Evolutionary conservation across 225 moss, liverwort and hornwort species (phyloP).

Genomic region (Takakia lepidozioides): DNA sequence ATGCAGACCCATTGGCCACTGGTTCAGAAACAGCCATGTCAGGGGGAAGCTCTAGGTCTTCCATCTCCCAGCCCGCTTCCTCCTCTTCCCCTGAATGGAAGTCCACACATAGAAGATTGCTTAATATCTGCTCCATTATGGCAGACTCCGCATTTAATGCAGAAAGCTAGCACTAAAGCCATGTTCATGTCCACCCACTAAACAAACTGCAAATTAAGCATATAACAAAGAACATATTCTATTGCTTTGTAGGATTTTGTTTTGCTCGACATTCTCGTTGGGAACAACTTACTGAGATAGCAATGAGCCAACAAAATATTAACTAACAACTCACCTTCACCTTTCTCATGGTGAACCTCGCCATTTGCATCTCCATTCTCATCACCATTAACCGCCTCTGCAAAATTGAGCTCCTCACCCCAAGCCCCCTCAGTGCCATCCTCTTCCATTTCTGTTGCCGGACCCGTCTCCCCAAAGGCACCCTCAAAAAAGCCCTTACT

Average conservation of each 20-base stretch:
- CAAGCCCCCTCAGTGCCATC: constrained; percentile 71
- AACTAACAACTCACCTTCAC: too few species aligned
- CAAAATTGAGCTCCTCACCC: constrained; percentile 82
- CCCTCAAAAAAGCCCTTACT: constrained; percentile 94
- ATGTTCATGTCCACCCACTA: too few species aligned
- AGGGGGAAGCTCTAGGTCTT: constrained; percentile 80
- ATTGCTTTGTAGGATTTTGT: neutral
- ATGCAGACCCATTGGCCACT: constrained; percentile 36
- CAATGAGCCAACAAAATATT: too few species aligned
- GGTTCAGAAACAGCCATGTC: constrained; percentile 46
- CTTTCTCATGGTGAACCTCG: neutral
- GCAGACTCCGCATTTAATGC: too few species aligned
- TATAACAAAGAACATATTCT: too few species aligned
- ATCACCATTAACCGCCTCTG: constrained; percentile 32
- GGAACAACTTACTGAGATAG: too few species aligned
- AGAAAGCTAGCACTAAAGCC: too few species aligned
- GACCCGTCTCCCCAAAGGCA: constrained; percentile 58
- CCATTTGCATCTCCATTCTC: constrained; percentile 29
- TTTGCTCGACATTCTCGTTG: neutral
- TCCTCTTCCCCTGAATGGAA: constrained; percentile 63
- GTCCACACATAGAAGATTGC: neutral
- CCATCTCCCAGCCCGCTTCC: constrained; percentile 98
- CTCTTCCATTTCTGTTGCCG: constrained; percentile 61
- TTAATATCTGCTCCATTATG: too few species aligned
- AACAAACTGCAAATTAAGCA: too few species aligned